Evolutionary conservation across 371 early-diverging fungal genomes (phyloP).

Genomic region (Umbelopsis sp.): DNA sequence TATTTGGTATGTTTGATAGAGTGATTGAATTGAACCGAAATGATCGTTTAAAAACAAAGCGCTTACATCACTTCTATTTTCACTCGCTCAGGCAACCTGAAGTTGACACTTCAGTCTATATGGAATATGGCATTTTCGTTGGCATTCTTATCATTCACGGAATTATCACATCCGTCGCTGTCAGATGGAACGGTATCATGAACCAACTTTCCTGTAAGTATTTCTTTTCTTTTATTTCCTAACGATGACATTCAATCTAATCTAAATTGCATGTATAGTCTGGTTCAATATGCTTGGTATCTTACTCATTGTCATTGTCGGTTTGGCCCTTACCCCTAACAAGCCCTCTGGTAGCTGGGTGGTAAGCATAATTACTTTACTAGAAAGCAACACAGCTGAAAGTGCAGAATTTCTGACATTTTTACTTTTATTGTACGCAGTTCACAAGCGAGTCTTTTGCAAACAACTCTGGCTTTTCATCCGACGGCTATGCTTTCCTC

Average conservation of each 20-base stretch:
- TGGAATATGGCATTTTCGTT: constrained; percentile 55
- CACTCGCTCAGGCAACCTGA: constrained; percentile 29
- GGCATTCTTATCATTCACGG: constrained; percentile 52
- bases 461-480: constrained; percentile 57
- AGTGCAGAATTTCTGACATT: constrained; percentile 23
- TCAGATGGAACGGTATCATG: constrained; percentile 52
- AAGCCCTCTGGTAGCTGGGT: constrained; percentile 42
- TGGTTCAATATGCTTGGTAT: constrained; percentile 55
- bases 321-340: constrained; percentile 51
- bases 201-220: constrained; percentile 56
- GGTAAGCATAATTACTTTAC: constrained; percentile 20
- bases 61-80: neutral
- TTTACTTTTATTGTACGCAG: constrained; percentile 40
- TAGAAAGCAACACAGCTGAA: neutral
- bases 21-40: constrained; percentile 17
- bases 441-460: constrained; percentile 44
- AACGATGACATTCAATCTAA: neutral
- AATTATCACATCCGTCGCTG: constrained; percentile 56
- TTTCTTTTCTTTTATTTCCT: neutral
- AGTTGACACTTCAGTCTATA: constrained; percentile 42
- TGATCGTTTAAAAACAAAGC: neutral
- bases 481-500: constrained; percentile 54
- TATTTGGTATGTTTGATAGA: constrained; percentile 38
- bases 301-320: constrained; percentile 52
- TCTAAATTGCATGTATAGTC: constrained; percentile 25